phyloP scores from a whole-genome alignment of 2,329 filamentous ascomycete genomes.

The Pestalotiopsis sp. region DNA sequence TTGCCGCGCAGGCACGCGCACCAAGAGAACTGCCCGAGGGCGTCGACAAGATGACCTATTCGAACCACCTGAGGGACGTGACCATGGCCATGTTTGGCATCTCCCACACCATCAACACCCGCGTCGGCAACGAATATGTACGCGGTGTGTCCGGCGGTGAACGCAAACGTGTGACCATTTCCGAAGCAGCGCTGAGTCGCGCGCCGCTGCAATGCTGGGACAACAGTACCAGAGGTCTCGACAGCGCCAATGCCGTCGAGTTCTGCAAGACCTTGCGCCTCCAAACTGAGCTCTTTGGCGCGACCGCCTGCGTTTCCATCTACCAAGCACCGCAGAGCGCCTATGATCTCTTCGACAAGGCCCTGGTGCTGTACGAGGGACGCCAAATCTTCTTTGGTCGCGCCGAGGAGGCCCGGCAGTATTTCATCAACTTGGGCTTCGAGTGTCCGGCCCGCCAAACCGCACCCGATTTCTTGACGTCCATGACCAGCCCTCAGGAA shows the following conservation, averaged over 20 bases:
- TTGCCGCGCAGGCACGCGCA: constrained; percentile 70
- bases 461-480: constrained; percentile 71
- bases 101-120: constrained; percentile 69
- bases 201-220: constrained; percentile 65
- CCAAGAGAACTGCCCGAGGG: constrained; percentile 62
- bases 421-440: constrained; percentile 69
- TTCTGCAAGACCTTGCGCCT: constrained; percentile 68
- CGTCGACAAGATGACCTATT: constrained; percentile 52
- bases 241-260: constrained; percentile 73
- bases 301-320: constrained; percentile 51
- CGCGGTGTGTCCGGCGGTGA: constrained; percentile 75
- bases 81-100: constrained; percentile 76
- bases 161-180: constrained; percentile 65
- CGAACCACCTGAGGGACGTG: constrained; percentile 66
- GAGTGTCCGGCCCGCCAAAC: constrained; percentile 65
- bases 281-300: constrained; percentile 34
- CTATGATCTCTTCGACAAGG: constrained; percentile 66
- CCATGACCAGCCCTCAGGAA: constrained; percentile 62
- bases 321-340: constrained; percentile 68
- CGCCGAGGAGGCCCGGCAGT: constrained; percentile 58
- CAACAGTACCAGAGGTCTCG: constrained; percentile 72
- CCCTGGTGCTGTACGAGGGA: constrained; percentile 57
- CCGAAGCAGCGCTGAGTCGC: constrained; percentile 57
- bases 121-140: constrained; percentile 74
- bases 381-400: constrained; percentile 65